These are phyloP conservation scores for Acephala macrosclerotiorum DNA, from an alignment of 2,329 filamentous ascomycete genomes.

Conservation along the genomic window DNA sequence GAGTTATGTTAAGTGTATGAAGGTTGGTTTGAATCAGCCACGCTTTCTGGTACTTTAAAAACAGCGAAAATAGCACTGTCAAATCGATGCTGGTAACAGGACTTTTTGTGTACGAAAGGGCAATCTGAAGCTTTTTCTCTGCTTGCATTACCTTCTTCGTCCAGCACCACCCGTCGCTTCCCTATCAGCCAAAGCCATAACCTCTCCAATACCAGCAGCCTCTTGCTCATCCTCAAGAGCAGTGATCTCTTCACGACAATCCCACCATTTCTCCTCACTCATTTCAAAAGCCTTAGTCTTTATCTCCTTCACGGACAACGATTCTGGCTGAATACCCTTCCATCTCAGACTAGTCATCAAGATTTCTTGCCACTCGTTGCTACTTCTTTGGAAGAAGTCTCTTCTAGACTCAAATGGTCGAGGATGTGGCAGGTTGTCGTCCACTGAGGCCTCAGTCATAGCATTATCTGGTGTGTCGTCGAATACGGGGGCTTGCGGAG, in stretches of 20 bases:
- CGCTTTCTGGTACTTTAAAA: too few relatives aligned
- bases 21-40: too few relatives aligned
- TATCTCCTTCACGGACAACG: conserved; percentile 85
- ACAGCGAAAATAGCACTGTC: too few relatives aligned
- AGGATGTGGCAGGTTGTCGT: conserved; percentile 46
- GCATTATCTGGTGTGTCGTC: conserved; percentile 55
- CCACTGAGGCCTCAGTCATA: conserved; percentile 25
- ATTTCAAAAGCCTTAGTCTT: conserved; percentile 89
- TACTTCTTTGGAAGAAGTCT: conserved; percentile 91
- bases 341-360: conserved; percentile 78
- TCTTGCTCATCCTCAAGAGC: conserved; percentile 95
- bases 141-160: conserved; percentile 36
- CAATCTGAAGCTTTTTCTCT: not conserved
- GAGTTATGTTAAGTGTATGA: not conserved
- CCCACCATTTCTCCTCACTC: conserved; percentile 99
- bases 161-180: conserved; percentile 50
- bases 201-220: conserved; percentile 84
- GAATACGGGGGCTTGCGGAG: conserved; percentile 58
- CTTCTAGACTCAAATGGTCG: conserved; percentile 80
- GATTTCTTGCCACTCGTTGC: conserved; percentile 88
- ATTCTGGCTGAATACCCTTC: conserved; percentile 71
- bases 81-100: too few relatives aligned
- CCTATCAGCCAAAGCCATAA: conserved; percentile 84
- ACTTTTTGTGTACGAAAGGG: too few relatives aligned
- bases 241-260: conserved; percentile 91